Conservation (phyloP, 208 protist species). For the Trypanosomatidae sp. region DNA sequence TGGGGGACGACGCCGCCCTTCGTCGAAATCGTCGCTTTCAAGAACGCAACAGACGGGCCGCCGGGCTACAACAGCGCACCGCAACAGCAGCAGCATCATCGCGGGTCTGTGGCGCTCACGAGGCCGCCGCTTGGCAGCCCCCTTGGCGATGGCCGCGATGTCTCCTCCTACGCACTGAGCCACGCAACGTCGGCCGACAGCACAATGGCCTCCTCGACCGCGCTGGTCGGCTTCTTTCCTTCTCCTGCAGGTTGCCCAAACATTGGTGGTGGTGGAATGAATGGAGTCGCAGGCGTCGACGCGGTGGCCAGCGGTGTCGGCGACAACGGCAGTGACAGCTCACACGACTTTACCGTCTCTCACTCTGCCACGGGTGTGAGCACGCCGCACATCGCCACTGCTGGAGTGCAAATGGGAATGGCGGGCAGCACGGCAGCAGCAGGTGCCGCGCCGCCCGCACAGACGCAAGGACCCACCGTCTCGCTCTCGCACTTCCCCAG, state of each 20-base stretch:
- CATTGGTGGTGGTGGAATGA: too few relatives aligned
- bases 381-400: too few relatives aligned
- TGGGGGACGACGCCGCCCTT: constrained; percentile 78
- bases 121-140: too few relatives aligned
- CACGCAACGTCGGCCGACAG: constrained; percentile 9
- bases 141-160: too few relatives aligned
- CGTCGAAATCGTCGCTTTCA: constrained; percentile 63
- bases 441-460: too few relatives aligned
- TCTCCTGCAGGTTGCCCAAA: too few relatives aligned
- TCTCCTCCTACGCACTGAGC: constrained; percentile 2
- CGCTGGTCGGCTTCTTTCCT: too few relatives aligned
- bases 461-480: not conserved
- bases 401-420: too few relatives aligned
- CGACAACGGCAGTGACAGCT: constrained; percentile 22
- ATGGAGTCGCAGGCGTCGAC: too few relatives aligned
- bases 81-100: not conserved
- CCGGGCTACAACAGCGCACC: constrained; percentile 11
- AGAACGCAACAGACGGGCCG: constrained; percentile 45
- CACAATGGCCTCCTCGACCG: not conserved
- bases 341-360: constrained; percentile 15
- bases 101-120: too few relatives aligned
- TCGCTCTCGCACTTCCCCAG: constrained; percentile 15
- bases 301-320: not conserved
- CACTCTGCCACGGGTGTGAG: constrained; percentile 2
- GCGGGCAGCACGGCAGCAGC: too few relatives aligned